Evolutionary conservation across 495 filamentous ascomycete genomes (phyloP).

Genomic region (Tuber melanosporum): DNA sequence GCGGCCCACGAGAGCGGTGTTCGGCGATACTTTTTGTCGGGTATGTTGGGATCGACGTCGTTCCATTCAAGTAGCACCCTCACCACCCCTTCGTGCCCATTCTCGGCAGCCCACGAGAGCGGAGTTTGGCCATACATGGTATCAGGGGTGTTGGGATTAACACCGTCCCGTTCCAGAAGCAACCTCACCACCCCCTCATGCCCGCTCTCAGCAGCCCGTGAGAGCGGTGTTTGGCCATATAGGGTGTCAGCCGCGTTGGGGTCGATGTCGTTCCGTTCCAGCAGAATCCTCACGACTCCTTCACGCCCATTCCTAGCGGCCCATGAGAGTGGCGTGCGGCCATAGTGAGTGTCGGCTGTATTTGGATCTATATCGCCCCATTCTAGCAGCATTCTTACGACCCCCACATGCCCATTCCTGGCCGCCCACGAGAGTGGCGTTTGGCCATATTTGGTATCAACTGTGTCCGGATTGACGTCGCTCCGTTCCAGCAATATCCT

Average conservation of each 20-base stretch:
- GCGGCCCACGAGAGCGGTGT: constrained; percentile 42
- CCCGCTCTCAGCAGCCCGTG: constrained; percentile 43
- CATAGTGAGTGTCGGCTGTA: constrained; percentile 6
- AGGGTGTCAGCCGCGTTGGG: constrained; percentile 20
- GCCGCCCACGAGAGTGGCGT: too few relatives aligned
- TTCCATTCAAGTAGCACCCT: constrained; percentile 5
- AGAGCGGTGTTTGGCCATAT: constrained; percentile 43
- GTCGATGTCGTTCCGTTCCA: constrained; percentile 27
- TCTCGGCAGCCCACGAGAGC: constrained; percentile 43
- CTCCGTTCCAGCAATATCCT: too few relatives aligned
- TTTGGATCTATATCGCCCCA: constrained; percentile 10
- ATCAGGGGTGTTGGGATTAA: constrained; percentile 12
- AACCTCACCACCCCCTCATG: constrained; percentile 42
- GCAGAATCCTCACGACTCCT: constrained; percentile 32
- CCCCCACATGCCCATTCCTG: constrained; percentile 19
- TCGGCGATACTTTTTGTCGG: background rate
- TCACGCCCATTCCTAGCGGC: constrained; percentile 39
- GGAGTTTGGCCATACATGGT: constrained; percentile 31
- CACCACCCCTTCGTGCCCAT: constrained; percentile 44
- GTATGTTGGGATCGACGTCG: background rate
- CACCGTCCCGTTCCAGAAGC: constrained; percentile 8
- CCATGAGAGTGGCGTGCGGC: constrained; percentile 40
- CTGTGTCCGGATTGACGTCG: too few relatives aligned
- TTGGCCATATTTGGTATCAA: too few relatives aligned
- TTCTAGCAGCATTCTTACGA: constrained; percentile 36